Evolutionary conservation across 805 yeast genomes (phyloP).

Genomic region (Candida arabinofermentans): DNA sequence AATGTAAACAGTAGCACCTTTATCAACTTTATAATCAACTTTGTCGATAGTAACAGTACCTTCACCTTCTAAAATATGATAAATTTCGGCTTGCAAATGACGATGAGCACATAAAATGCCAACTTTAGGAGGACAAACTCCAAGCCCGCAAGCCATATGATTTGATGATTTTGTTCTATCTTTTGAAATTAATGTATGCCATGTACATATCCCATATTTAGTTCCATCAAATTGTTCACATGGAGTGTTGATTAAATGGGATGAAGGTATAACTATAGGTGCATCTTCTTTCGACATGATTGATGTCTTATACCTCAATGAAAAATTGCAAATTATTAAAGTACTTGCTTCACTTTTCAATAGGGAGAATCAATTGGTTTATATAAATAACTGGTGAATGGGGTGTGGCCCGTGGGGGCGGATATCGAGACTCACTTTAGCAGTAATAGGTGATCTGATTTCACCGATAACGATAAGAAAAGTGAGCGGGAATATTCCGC

Average conservation of each 20-base stretch:
- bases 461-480: too few species aligned
- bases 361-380: too few species aligned
- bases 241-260: not conserved
- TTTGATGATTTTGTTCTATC: conserved; percentile 1
- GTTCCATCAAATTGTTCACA: not conserved
- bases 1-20: conserved; percentile 1
- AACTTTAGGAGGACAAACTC: not conserved
- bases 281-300: not conserved
- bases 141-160: conserved; percentile 1
- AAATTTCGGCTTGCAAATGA: conserved; percentile 1
- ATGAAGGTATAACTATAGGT: not conserved
- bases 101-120: conserved; percentile 2
- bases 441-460: too few species aligned
- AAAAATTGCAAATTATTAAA: too few species aligned
- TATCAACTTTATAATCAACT: not conserved
- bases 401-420: too few species aligned
- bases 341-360: too few species aligned
- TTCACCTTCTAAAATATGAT: conserved; percentile 1
- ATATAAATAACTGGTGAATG: too few species aligned
- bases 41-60: conserved; percentile 1
- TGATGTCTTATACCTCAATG: too few species aligned
- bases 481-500: too few species aligned
- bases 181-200: conserved; percentile 1
- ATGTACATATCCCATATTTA: not conserved
- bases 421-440: too few species aligned